A percentile compares a stretch with the other conserved stretches of the same genome.
These are phyloP conservation scores for Aspergillus viridinutans DNA, from an alignment of 2,329 filamentous ascomycete genomes.

Conservation along the genomic window DNA sequence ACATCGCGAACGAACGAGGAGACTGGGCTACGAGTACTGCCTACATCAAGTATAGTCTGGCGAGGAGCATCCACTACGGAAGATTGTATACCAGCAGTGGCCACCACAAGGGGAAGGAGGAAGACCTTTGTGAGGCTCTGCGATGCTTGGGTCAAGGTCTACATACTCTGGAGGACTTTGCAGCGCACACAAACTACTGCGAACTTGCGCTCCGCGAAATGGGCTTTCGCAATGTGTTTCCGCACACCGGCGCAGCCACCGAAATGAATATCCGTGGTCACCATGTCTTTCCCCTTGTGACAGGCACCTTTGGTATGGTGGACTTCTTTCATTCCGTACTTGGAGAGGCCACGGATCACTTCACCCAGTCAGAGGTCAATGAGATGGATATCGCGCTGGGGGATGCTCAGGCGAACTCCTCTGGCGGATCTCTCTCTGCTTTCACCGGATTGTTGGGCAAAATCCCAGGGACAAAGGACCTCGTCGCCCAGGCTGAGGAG, in stretches of 20 bases:
- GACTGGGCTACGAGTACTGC: constrained; percentile 86
- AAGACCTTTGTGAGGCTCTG: constrained; percentile 75
- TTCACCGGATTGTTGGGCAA: constrained; percentile 72
- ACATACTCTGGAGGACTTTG: constrained; percentile 74
- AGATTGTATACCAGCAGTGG: constrained; percentile 67
- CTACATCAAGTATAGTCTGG: constrained; percentile 72
- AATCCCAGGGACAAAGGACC: constrained; percentile 67
- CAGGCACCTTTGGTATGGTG: constrained; percentile 69
- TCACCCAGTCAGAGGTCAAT: constrained; percentile 79
- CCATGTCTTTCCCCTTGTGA: constrained; percentile 69
- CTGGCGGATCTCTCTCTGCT: constrained; percentile 45
- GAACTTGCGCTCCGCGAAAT: constrained; percentile 72
- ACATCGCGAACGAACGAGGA: constrained; percentile 87
- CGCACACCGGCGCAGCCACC: constrained; percentile 65
- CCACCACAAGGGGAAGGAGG: constrained; percentile 60
- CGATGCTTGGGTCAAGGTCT: constrained; percentile 71
- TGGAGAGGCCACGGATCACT: constrained; percentile 75
- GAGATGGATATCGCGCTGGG: constrained; percentile 72
- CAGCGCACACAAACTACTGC: constrained; percentile 78
- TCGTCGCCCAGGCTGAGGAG: constrained; percentile 62
- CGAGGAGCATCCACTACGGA: constrained; percentile 71
- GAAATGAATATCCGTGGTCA: constrained; percentile 64
- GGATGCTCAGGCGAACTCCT: constrained; percentile 57
- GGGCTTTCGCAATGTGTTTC: constrained; percentile 64
- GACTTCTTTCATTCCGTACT: constrained; percentile 78